phyloP scores from a whole-genome alignment of 441 rosid genomes.

The Adansonia rubrostipa region DNA sequence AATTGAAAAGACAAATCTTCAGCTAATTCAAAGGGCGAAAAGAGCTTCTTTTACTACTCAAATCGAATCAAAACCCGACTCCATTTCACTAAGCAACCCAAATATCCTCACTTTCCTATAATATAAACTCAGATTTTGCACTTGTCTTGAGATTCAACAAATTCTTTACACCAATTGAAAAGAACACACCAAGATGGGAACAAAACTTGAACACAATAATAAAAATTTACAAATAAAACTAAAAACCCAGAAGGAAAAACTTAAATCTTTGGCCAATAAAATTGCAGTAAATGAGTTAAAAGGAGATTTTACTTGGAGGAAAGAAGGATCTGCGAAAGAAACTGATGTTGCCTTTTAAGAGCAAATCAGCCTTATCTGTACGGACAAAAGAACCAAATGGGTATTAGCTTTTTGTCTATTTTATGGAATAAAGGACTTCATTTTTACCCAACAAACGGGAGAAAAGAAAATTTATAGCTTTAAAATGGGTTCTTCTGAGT shows the following conservation, averaged over 20 bases:
- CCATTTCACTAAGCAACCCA: not conserved
- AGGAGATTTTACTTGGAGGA: slow-evolving; percentile 5
- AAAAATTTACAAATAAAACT: not conserved
- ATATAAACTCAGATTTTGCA: slow-evolving; percentile 2
- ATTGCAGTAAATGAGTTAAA: slow-evolving; percentile 1
- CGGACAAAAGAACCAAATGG: not conserved
- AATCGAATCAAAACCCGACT: not conserved
- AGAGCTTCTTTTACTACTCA: slow-evolving; percentile 12
- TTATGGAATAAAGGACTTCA: not conserved
- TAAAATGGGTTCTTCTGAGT: not conserved
- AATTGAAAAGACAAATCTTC: not conserved
- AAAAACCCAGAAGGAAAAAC: slow-evolving; percentile 23
- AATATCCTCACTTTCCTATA: slow-evolving; percentile 17
- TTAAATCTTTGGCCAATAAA: not conserved
- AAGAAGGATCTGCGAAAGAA: not conserved
- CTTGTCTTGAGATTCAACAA: not conserved
- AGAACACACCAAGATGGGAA: not conserved
- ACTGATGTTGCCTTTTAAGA: not conserved
- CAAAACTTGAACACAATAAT: not conserved
- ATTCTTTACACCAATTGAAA: not conserved
- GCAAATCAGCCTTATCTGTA: slow-evolving; percentile 18
- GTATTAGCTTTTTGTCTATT: not conserved
- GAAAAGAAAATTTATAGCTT: not conserved
- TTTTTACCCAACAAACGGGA: not conserved
- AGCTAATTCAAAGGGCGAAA: not conserved